phyloP scores from a whole-genome alignment of 2,329 filamentous ascomycete species.

The Cladophialophora exuberans region DNA sequence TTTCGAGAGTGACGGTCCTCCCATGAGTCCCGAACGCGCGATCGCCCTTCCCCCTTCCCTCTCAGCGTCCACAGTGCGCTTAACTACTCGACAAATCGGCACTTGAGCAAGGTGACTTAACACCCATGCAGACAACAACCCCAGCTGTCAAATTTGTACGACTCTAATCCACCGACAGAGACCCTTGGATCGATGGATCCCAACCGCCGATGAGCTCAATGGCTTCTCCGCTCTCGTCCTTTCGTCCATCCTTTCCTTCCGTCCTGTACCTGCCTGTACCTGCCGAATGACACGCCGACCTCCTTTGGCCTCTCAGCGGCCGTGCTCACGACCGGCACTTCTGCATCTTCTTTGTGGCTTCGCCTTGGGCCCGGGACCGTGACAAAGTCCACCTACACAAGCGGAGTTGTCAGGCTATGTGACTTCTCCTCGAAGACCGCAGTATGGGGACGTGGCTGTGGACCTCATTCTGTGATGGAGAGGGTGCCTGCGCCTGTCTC shows the following conservation, averaged over 20 bases:
- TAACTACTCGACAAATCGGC: not conserved
- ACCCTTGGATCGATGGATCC: not conserved
- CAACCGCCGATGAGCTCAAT: not conserved
- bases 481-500: not conserved
- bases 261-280: too few relatives aligned
- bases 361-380: too few relatives aligned
- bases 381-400: not conserved
- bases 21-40: too few relatives aligned
- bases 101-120: not conserved
- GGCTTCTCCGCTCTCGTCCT: not conserved
- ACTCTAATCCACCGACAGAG: not conserved
- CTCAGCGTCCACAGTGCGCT: not conserved
- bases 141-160: not conserved
- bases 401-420: too few relatives aligned
- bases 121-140: too few relatives aligned
- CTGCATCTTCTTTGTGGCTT: too few relatives aligned
- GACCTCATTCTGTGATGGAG: not conserved
- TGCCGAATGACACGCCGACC: too few relatives aligned
- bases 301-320: too few relatives aligned
- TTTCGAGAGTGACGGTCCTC: too few relatives aligned
- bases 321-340: too few relatives aligned
- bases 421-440: too few relatives aligned
- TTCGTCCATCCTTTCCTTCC: not conserved
- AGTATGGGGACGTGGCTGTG: slow-evolving; percentile 1
- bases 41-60: too few relatives aligned